Evolutionary conservation across 2,329 filamentous ascomycete genomes (phyloP).

Genomic region (Pezizomycotina sp.): DNA sequence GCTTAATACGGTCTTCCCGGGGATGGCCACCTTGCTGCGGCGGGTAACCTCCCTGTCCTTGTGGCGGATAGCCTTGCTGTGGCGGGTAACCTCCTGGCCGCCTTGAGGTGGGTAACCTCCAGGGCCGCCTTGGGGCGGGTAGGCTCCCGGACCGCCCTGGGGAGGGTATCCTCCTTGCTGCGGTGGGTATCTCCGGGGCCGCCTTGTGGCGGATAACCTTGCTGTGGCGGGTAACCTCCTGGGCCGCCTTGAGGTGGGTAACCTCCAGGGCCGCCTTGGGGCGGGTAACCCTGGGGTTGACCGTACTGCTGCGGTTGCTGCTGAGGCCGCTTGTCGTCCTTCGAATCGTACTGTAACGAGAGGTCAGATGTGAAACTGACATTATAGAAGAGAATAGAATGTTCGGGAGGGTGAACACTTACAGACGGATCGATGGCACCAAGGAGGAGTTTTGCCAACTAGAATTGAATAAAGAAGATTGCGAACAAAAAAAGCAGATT

Average conservation of each 20-base stretch:
- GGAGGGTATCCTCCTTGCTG: conserved; percentile 25
- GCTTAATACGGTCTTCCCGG: neutral
- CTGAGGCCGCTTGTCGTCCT: conserved; percentile 28
- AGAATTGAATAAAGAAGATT: conserved; percentile 1
- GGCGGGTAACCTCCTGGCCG: conserved; percentile 23
- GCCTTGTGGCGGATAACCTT: conserved; percentile 28
- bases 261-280: conserved; percentile 23
- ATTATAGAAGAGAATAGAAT: conserved; percentile 14
- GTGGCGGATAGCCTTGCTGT: conserved; percentile 19
- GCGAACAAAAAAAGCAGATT: too few species aligned
- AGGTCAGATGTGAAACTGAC: conserved; percentile 21
- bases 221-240: conserved; percentile 18
- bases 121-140: conserved; percentile 25
- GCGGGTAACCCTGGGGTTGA: conserved; percentile 21
- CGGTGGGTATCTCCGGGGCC: conserved; percentile 27
- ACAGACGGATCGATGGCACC: conserved; percentile 47
- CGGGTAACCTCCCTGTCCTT: conserved; percentile 8
- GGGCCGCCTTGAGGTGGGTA: conserved; percentile 26
- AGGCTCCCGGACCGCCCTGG: conserved; percentile 24
- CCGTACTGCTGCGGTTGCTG: conserved; percentile 20
- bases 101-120: conserved; percentile 25
- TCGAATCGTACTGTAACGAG: conserved; percentile 27
- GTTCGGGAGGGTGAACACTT: conserved; percentile 25
- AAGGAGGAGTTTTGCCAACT: conserved; percentile 42
- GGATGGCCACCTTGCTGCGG: conserved; percentile 4